Evolutionary conservation across 495 filamentous ascomycete genomes (phyloP).

Genomic region (Darksidea phi): DNA sequence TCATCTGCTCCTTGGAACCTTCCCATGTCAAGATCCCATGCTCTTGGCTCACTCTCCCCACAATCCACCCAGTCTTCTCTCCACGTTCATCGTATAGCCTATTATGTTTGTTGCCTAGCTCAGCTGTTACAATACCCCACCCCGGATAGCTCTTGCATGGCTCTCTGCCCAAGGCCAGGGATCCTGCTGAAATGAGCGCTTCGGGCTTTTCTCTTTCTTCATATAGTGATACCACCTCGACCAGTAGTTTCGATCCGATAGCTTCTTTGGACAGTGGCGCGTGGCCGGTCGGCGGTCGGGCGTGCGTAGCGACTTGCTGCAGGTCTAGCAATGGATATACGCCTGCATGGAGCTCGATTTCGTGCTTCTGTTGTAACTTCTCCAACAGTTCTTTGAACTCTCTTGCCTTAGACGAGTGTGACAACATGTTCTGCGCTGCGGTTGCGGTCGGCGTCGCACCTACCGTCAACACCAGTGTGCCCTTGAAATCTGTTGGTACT

Average conservation of each 20-base stretch:
- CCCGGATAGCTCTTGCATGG: slow-evolving; percentile 67
- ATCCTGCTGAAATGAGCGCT: slow-evolving; percentile 68
- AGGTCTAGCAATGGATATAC: slow-evolving; percentile 75
- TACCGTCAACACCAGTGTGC: slow-evolving; percentile 63
- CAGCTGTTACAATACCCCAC: slow-evolving; percentile 65
- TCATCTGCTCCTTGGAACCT: slow-evolving; percentile 51
- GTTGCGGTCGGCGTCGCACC: slow-evolving; percentile 81
- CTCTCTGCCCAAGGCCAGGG: slow-evolving; percentile 72
- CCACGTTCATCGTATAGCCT: slow-evolving; percentile 36
- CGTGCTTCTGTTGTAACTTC: slow-evolving; percentile 42
- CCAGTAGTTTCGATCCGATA: slow-evolving; percentile 67
- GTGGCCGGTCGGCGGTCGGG: slow-evolving; percentile 18
- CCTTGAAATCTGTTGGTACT: slow-evolving; percentile 32
- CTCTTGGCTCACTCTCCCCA: slow-evolving; percentile 45
- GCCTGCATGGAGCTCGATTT: slow-evolving; percentile 69
- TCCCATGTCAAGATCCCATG: slow-evolving; percentile 48
- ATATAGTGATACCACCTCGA: slow-evolving; percentile 73
- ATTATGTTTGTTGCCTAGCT: slow-evolving; percentile 1
- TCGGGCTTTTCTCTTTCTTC: slow-evolving; percentile 59
- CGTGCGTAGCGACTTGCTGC: slow-evolving; percentile 75
- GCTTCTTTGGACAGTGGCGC: slow-evolving; percentile 49
- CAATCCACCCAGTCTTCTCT: slow-evolving; percentile 43
- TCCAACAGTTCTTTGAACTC: slow-evolving; percentile 35
- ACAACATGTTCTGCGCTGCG: slow-evolving; percentile 51
- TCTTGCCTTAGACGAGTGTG: slow-evolving; percentile 15